Evolutionary conservation across 345 rosid species (phyloP), one percentile per base, ranked within the genome.

Genomic region (Barbarea vulgaris): DNA sequence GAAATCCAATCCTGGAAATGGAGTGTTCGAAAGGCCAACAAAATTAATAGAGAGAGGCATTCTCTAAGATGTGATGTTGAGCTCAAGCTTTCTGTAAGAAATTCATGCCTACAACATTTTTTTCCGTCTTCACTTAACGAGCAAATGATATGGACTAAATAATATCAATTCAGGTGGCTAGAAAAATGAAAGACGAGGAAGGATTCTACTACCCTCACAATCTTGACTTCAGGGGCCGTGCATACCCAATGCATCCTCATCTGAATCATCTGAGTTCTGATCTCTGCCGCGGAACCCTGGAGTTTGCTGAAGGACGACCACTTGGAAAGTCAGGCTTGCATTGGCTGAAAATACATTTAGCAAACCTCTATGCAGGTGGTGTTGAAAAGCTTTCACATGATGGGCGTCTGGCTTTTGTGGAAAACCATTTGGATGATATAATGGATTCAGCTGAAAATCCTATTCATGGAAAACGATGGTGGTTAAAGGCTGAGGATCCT

Each of bases 191-290:
- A 81, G 88, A 85, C 70, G 99, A 95, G 80, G 96, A 90, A 75
- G 97, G 98, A 76, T 95, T 95, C 85, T 95, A 88, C 73, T 95
- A 95, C 80, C 99, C 99, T 65, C 99, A 95, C 85, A 95, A 95
- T 83, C 87, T 95, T 73, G 99, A 95, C 83, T 95, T 95, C 80
- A 84, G 98, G 75, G 99, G 99, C 25, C 98, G 97, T 66, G 97
- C 98, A 27, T 95, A 95, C 62, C 99, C 99, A 56, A 95, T 95
- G 99, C 99, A 92, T 82, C 86, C 98, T 71, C 93, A 92, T 84
- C 77, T 95, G 81, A 95, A 88, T 80, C 99, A 95, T 84, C 84
- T 95, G 51, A 87, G 96, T 60, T 92, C 98, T 50, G 99, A 95
- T 86, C 83, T 95, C 34, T 92, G 97, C 82, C 96, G 96, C 67